These are phyloP conservation scores for Microdochium nivale DNA, from an alignment of 2,329 filamentous ascomycete species.

Conservation along the genomic window DNA sequence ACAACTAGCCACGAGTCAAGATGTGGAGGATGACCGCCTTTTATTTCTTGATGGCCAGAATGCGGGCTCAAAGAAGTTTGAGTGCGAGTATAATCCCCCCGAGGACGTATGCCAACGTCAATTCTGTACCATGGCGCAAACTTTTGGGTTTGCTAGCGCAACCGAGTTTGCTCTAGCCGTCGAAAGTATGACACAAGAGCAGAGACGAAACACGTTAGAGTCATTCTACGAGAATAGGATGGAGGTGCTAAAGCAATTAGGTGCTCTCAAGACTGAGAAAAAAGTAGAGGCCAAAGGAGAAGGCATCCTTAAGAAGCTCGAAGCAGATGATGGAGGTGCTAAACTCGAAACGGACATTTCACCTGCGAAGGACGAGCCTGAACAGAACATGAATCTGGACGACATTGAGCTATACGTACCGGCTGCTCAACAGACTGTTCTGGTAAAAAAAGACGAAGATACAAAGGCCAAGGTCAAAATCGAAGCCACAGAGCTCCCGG, in stretches of 20 bases:
- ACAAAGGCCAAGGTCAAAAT: too few relatives aligned
- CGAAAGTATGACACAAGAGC: slow-evolving; percentile 80
- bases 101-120: slow-evolving; percentile 67
- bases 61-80: slow-evolving; percentile 20
- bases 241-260: slow-evolving; percentile 29
- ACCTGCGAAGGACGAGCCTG: slow-evolving; percentile 2
- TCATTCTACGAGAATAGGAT: slow-evolving; percentile 67
- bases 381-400: too few relatives aligned
- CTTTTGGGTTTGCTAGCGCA: slow-evolving; percentile 66
- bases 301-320: not conserved
- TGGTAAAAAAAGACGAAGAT: too few relatives aligned
- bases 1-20: slow-evolving; percentile 41
- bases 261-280: slow-evolving; percentile 7
- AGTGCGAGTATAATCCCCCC: slow-evolving; percentile 61
- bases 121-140: slow-evolving; percentile 82
- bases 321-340: too few relatives aligned
- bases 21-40: slow-evolving; percentile 40
- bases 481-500: too few relatives aligned
- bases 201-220: slow-evolving; percentile 70
- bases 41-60: slow-evolving; percentile 48
- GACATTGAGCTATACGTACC: too few relatives aligned
- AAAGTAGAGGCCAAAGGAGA: not conserved
- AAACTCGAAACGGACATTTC: not conserved
- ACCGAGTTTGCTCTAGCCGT: slow-evolving; percentile 85
- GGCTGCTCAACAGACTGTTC: too few relatives aligned